Base-by-base conservation (phyloP, 2,329 filamentous ascomycete genomes). In the Aspergillus cejpii region DNA sequence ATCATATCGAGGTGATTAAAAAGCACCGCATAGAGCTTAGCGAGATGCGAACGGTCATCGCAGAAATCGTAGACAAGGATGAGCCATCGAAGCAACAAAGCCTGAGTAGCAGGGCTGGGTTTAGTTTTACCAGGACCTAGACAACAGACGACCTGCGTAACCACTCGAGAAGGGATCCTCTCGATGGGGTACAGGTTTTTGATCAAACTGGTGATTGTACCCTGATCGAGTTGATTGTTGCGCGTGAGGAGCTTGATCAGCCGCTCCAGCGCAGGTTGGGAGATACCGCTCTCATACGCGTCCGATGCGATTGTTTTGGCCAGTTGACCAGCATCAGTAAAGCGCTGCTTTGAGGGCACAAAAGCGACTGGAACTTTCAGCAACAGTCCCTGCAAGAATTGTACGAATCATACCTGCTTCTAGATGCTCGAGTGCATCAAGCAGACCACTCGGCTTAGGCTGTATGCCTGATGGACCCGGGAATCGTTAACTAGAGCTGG, bases 1-100 rank as follows among this genome's bases (percentile, higher is more conserved):
- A 87, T 83, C 57, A 87, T 91, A 59, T 94, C 86, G 5, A 94
- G 74, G 52, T 91, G 72, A 51, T 87, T 87, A 62, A 94, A 94
- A 3, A 94, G 66, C 14, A 91, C 78, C 0, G 80, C 74, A 58
- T 94, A 94, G 1, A 84, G 71, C 49, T 80, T 81, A 4, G 81
- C 81, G 39, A 94, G 66, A 6, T 83, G 69, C 5, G 69, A 71
- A 37, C 77, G 75, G 31, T 80, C 77, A 43, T 86, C 80, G 15
- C 92, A 66, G 37, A 83, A 70, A 54, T 88, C 83, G 58, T 90
- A 82, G 3, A 87, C 77, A 67, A 87, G 79, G 45, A 88, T 76
- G 39, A 94, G 72, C 88, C 88, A 94, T 66, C 79, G 83, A 50
- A 94, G 67, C 40, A 94, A 72, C 33, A 81, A 72, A 20, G 77